Base-by-base conservation (phyloP, 306 rosid species). In the Herpetospermum pedunculosum region DNA sequence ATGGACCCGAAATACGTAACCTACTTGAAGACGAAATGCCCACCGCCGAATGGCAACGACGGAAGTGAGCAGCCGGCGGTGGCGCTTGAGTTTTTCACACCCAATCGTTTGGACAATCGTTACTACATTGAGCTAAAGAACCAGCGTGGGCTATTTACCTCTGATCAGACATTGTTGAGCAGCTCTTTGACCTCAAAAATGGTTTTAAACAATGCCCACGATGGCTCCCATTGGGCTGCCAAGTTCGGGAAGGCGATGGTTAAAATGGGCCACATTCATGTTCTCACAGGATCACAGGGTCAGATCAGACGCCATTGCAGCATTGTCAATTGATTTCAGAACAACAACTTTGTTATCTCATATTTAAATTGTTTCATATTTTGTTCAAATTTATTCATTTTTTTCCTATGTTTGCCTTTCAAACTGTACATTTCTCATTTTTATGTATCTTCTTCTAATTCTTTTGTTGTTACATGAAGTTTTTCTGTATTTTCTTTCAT, bases 171-270 rank as follows among this genome's bases (percentile, higher is more conserved):
- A 15, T 76, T 83, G 19, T 11, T 79, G 18, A 76, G 57, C 0
- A 83, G 75, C 54, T 7, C 14, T 2, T 32, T 63, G 1, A 83
- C 77, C 1, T 41, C 72, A 0, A 25, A 40, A 25, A 38, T 73
- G 55, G 86, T 83, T 71, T 50, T 50, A 34, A 5, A 68, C 18
- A 54, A 79, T 26, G 83, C 81, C 18, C 43, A 67, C 13, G 2
- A 32, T 16, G 79, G 53, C 12, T 65, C 34, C 3, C 37, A 44
- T 29, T 83, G 83, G 86, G 72, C 77, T 28, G 9, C 16, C 15
- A 79, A 79, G 71, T 79, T 79, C 28, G 83, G 71, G 4, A 41
- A 65, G 21, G 83, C 86, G 3, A 78, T 82, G 82, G 82, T 78
- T 63, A 82, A 75, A 35, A 78, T 78, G 85, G 85, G 85, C 1